Evolutionary conservation across 208 protist genomes (phyloP).

Genomic region (Vickermania spadyakhi): DNA sequence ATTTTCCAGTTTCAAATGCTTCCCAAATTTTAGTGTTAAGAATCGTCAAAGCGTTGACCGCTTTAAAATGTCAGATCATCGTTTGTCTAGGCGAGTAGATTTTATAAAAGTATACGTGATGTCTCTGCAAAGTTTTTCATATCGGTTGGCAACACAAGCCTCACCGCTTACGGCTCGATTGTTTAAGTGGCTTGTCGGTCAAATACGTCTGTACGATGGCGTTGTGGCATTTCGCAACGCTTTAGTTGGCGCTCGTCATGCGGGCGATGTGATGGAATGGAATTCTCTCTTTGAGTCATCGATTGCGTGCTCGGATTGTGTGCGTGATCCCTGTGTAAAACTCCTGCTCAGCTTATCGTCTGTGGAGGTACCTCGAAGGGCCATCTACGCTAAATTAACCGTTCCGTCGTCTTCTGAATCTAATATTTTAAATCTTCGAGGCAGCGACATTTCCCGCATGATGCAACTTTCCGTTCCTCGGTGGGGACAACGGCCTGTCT

Average conservation of each 20-base stretch:
- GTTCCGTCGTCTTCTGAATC: not conserved
- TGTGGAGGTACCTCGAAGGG: not conserved
- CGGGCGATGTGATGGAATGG: not conserved
- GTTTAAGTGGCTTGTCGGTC: constrained; percentile 5
- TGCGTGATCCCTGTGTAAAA: not conserved
- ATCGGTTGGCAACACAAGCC: not conserved
- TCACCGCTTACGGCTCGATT: constrained; percentile 4
- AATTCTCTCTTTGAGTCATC: not conserved
- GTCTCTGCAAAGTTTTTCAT: not conserved
- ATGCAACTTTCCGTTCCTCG: too few relatives aligned
- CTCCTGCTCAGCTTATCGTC: not conserved
- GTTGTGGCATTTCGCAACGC: not conserved
- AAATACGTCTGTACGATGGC: constrained; percentile 2
- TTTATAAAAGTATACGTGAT: not conserved
- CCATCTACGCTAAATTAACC: not conserved
- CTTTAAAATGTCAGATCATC: not conserved
- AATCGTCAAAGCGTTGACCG: not conserved
- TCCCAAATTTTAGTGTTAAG: not conserved
- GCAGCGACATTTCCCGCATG: too few relatives aligned
- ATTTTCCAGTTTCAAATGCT: not conserved
- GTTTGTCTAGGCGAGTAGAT: not conserved
- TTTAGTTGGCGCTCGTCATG: not conserved
- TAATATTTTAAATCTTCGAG: too few relatives aligned
- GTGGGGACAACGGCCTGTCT: too few relatives aligned
- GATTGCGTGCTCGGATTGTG: not conserved